phyloP scores from a whole-genome alignment of 495 filamentous ascomycete genomes.

The Neurospora sp. region DNA sequence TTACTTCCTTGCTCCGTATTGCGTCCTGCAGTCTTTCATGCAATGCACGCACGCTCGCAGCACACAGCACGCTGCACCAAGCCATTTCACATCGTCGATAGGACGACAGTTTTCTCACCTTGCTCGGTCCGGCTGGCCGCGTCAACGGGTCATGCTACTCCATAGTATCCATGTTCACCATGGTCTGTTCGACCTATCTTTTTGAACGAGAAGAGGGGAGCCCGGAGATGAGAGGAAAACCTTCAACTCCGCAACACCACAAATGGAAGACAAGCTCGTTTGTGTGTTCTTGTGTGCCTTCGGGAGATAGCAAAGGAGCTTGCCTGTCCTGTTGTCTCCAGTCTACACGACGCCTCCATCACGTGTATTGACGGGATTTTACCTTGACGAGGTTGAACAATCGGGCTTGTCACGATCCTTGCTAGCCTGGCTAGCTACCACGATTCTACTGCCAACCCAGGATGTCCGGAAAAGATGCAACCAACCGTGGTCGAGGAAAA shows the following conservation, averaged over 20 bases:
- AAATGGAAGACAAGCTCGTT: neutral
- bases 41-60: neutral
- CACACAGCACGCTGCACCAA: neutral
- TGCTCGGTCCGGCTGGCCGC: neutral
- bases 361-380: neutral
- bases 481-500: neutral
- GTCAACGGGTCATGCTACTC: neutral
- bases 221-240: neutral
- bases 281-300: neutral
- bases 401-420: neutral
- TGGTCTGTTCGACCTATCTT: neutral
- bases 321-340: neutral
- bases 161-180: neutral
- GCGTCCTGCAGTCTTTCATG: neutral
- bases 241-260: neutral
- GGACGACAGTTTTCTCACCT: neutral
- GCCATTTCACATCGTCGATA: neutral
- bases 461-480: neutral
- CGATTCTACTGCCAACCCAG: neutral
- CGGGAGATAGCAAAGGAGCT: neutral
- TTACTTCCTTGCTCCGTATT: neutral
- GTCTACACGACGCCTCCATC: neutral
- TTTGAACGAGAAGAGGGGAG: neutral
- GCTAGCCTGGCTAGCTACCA: neutral
- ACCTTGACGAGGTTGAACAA: neutral